Evolutionary conservation across 441 rosid species (phyloP).

Genomic region (Eutrema salsugineum): DNA sequence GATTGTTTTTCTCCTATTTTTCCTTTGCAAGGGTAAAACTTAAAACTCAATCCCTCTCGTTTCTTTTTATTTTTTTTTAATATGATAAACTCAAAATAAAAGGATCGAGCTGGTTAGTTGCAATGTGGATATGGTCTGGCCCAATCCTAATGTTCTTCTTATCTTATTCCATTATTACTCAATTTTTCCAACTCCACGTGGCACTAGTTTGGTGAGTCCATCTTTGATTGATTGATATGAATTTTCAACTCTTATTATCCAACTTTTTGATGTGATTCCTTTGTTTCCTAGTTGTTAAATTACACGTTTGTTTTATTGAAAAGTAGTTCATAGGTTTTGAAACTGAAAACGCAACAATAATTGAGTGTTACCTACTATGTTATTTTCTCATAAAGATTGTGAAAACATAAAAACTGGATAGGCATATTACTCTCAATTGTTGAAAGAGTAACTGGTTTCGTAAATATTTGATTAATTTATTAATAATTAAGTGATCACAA

Average conservation of each 20-base stretch:
- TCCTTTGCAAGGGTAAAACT: background rate
- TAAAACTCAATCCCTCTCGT: background rate
- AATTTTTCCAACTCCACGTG: background rate
- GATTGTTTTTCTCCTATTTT: background rate
- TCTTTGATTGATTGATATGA: background rate
- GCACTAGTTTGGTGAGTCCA: background rate
- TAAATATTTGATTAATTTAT: background rate
- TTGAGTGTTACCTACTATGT: background rate
- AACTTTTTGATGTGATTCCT: background rate
- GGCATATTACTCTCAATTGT: background rate
- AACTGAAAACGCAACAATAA: background rate
- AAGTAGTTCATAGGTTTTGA: background rate
- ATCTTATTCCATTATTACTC: background rate
- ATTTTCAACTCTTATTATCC: conserved; percentile 1
- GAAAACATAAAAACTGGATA: background rate
- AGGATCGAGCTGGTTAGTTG: background rate
- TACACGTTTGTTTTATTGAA: background rate
- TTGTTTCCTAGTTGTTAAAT: background rate
- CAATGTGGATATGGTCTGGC: conserved; percentile 4
- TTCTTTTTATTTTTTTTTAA: too few species aligned
- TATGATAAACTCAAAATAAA: background rate
- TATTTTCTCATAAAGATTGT: background rate
- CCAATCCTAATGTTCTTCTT: conserved; percentile 2
- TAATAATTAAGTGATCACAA: background rate
- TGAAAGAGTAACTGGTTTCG: background rate